Conservation (phyloP, 1,284 basidiomycete genomes). For the Sporisorium sorghi region DNA sequence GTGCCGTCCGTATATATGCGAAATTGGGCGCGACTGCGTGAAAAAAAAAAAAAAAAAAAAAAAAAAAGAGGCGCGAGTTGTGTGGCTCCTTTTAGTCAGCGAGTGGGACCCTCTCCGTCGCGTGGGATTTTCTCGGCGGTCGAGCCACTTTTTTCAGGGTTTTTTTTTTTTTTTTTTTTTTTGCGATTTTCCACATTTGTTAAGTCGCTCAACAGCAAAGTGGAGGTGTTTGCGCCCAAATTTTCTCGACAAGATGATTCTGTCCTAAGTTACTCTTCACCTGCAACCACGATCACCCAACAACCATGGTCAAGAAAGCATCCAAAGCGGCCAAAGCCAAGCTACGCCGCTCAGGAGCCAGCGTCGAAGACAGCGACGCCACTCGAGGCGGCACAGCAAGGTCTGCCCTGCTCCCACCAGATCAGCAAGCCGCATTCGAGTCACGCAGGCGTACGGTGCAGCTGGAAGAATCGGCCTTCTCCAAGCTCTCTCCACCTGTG, state of each 20-base stretch:
- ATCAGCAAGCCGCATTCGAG: conserved; percentile 42
- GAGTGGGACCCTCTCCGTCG: conserved; percentile 13
- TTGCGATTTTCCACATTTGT: not conserved
- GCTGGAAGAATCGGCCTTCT: conserved; percentile 53
- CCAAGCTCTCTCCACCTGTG: conserved; percentile 51
- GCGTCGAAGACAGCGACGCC: conserved; percentile 11
- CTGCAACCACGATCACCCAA: not conserved
- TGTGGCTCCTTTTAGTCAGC: conserved; percentile 17
- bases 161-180: not conserved
- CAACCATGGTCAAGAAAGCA: conserved; percentile 48
- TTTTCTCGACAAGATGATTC: conserved; percentile 1
- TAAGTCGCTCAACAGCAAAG: conserved; percentile 5
- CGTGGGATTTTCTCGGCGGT: conserved; percentile 21
- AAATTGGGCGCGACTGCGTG: not conserved
- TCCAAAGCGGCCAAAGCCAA: conserved; percentile 53
- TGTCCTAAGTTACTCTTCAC: not conserved
- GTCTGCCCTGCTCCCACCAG: conserved; percentile 36
- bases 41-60: not conserved
- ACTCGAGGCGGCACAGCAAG: conserved; percentile 24
- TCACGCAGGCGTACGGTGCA: conserved; percentile 40
- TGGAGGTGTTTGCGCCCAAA: conserved; percentile 27
- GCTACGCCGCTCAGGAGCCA: conserved; percentile 24
- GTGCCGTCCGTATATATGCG: conserved; percentile 28
- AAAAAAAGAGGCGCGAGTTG: conserved; percentile 15
- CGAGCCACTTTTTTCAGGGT: conserved; percentile 21